Percentiles rank a stretch among this genome's conserved stretches.
These are phyloP conservation scores for Sistotremastrum suecicum DNA, from an alignment of 768 basidiomycete genomes.

Conservation along the genomic window DNA sequence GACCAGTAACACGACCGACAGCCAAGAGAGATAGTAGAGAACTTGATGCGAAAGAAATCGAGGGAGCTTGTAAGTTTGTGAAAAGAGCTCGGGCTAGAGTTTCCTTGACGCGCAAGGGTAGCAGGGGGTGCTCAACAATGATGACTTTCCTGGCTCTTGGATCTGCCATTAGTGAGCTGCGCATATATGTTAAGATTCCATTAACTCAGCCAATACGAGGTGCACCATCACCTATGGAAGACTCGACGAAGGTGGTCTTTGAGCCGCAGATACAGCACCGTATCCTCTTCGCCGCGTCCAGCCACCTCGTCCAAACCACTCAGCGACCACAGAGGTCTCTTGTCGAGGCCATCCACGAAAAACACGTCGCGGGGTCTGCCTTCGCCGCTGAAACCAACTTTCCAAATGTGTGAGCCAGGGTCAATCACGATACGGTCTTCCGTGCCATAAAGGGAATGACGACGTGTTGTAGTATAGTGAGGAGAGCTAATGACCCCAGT, in stretches of 20 bases:
- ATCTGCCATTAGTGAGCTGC: slow-evolving; percentile 81
- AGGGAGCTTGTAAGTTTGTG: slow-evolving; percentile 85
- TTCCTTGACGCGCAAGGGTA: slow-evolving; percentile 81
- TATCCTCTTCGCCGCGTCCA: slow-evolving; percentile 61
- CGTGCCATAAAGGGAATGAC: slow-evolving; percentile 91
- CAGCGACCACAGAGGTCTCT: slow-evolving; percentile 45
- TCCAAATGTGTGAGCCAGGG: slow-evolving; percentile 89
- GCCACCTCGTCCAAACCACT: slow-evolving; percentile 35
- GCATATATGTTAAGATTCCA: slow-evolving; percentile 10
- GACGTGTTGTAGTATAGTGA: slow-evolving; percentile 69
- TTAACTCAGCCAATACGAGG: slow-evolving; percentile 6
- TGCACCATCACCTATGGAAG: slow-evolving; percentile 62
- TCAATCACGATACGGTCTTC: slow-evolving; percentile 95
- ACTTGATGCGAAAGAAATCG: slow-evolving; percentile 84
- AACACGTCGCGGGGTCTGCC: slow-evolving; percentile 84
- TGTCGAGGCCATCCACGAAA: slow-evolving; percentile 31
- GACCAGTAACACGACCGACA: slow-evolving; percentile 79
- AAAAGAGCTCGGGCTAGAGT: slow-evolving; percentile 77
- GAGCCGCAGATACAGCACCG: slow-evolving; percentile 52
- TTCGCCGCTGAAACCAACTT: slow-evolving; percentile 96
- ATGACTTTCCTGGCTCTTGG: slow-evolving; percentile 94
- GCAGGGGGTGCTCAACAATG: slow-evolving; percentile 75
- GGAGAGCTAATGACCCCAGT: slow-evolving; percentile 57
- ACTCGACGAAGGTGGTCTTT: slow-evolving; percentile 59
- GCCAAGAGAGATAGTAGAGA: slow-evolving; percentile 77